A percentile compares a stretch with the other conserved stretches of the same genome.
Conservation (phyloP, 2,329 filamentous ascomycete genomes). For the Cylindrodendrum hubeiense region DNA sequence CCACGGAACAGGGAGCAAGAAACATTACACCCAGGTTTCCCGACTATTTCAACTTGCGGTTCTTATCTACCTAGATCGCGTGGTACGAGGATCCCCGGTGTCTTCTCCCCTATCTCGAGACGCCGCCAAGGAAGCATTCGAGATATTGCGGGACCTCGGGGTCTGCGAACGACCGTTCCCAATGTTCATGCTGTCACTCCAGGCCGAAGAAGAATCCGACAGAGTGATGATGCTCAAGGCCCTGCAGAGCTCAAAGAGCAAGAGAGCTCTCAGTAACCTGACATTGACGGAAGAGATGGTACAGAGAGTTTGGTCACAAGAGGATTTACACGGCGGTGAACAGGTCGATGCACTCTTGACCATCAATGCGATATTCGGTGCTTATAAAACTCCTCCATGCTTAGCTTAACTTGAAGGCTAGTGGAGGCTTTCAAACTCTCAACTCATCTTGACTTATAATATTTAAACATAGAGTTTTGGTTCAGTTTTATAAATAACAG, state of each 20-base stretch:
- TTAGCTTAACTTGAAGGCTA: neutral
- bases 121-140: slow-evolving; percentile 11
- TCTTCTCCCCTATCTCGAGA: neutral
- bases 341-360: neutral
- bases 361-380: slow-evolving; percentile 10
- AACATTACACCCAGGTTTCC: slow-evolving; percentile 9
- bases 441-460: too few relatives aligned
- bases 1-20: neutral
- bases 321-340: slow-evolving; percentile 3
- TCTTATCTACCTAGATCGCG: slow-evolving; percentile 15
- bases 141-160: neutral
- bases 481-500: too few relatives aligned
- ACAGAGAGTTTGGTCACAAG: slow-evolving; percentile 7
- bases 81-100: slow-evolving; percentile 3
- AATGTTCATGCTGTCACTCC: slow-evolving; percentile 12
- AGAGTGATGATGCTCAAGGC: slow-evolving; percentile 3
- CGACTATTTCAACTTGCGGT: slow-evolving; percentile 10
- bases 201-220: slow-evolving; percentile 8
- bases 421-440: neutral
- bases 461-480: too few relatives aligned
- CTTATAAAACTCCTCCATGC: slow-evolving; percentile 11
- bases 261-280: neutral
- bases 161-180: slow-evolving; percentile 18
- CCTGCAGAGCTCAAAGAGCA: neutral
- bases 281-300: slow-evolving; percentile 14